A percentile compares a stretch with the other conserved stretches of the same genome.
These are phyloP conservation scores for Durusdinium trenchii DNA, from an alignment of 73 alveolate genomes.

Conservation along the genomic window DNA sequence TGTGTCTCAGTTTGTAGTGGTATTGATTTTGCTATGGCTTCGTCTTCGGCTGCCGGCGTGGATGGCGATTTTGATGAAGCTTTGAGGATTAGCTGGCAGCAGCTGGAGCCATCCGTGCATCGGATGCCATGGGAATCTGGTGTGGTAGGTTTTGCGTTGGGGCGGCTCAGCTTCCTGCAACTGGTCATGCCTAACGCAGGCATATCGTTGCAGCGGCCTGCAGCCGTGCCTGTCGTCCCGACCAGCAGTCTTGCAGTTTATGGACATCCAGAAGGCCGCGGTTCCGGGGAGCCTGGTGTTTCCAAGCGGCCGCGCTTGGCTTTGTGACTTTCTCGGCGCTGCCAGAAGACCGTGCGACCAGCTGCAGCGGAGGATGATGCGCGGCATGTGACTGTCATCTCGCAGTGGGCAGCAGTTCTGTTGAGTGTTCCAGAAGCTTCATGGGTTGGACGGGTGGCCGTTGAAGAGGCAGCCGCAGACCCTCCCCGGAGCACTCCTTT, in stretches of 20 bases:
- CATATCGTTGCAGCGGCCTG: no score
- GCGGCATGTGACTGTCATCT: background rate
- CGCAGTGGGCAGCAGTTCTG: background rate
- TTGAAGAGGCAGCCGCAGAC: background rate
- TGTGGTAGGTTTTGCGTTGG: background rate
- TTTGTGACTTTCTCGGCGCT: background rate
- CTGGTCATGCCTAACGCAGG: background rate
- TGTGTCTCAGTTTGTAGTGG: no score
- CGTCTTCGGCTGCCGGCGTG: no score
- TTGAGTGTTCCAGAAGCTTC: background rate
- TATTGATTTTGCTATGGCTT: no score
- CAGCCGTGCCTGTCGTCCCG: background rate
- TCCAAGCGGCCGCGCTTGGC: background rate
- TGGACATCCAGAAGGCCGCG: background rate
- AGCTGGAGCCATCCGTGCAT: background rate
- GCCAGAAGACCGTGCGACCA: background rate
- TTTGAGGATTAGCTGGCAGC: background rate
- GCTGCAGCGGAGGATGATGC: background rate
- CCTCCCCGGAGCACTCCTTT: no score
- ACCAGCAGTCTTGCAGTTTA: background rate
- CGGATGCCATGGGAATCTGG: conserved; percentile 5
- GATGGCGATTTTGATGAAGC: background rate
- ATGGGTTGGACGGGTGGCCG: background rate
- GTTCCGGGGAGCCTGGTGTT: background rate
- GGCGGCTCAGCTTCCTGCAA: background rate